phyloP scores from a whole-genome alignment of 2,329 filamentous ascomycete species.

The Alternaria solani region DNA sequence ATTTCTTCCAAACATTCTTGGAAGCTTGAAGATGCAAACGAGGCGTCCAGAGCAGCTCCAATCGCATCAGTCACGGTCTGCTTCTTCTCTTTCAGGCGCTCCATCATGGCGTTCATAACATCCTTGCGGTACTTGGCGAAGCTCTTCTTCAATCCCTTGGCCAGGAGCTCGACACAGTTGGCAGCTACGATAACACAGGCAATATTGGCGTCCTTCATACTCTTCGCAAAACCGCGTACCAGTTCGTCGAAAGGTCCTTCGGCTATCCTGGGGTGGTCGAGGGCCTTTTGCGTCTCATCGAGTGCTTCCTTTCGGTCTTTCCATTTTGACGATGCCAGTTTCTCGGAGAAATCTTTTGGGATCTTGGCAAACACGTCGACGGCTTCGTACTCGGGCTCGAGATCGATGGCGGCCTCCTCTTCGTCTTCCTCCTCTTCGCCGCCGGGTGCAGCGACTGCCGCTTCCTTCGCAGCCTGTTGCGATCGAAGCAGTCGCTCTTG shows the following conservation, averaged over 20 bases:
- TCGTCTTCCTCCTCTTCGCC: conserved; percentile 57
- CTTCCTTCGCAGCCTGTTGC: conserved; percentile 83
- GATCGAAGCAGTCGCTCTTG: conserved; percentile 88
- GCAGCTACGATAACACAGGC: conserved; percentile 92
- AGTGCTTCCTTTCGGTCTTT: conserved; percentile 96
- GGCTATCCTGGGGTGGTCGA: conserved; percentile 91
- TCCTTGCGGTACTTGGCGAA: conserved; percentile 82
- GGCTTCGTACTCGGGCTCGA: conserved; percentile 72
- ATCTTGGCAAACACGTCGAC: conserved; percentile 86
- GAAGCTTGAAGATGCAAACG: conserved; percentile 72
- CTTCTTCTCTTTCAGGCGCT: conserved; percentile 98
- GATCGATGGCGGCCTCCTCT: conserved; percentile 77
- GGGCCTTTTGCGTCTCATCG: conserved; percentile 76
- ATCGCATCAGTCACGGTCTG: conserved; percentile 86
- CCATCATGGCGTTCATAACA: conserved; percentile 90
- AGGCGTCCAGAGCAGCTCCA: conserved; percentile 79
- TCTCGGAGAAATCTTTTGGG: conserved; percentile 81
- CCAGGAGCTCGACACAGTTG: conserved; percentile 88
- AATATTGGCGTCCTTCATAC: conserved; percentile 99
- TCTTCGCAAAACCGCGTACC: conserved; percentile 84
- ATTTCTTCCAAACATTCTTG: conserved; percentile 93
- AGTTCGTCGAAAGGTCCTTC: conserved; percentile 89
- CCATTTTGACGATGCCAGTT: conserved; percentile 91
- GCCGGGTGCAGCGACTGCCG: conserved; percentile 69
- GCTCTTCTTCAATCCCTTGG: conserved; percentile 79